phyloP scores from a whole-genome alignment of 768 basidiomycete species.

The Rossbeevera mucosa region DNA sequence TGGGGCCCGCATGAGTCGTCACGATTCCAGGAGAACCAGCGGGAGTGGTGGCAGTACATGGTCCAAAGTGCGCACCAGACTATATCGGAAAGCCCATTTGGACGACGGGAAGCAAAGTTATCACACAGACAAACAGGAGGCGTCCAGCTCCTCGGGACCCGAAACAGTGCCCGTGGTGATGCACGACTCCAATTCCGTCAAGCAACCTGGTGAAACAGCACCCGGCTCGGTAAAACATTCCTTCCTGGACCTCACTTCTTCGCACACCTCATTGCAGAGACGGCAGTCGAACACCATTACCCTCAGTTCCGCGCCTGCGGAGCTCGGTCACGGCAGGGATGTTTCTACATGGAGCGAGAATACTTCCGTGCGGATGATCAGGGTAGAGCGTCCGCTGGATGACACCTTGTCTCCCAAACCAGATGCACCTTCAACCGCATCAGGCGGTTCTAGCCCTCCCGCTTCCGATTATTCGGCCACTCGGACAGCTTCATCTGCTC shows the following conservation, averaged over 20 bases:
- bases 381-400: conserved; percentile 19
- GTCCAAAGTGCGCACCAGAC: conserved; percentile 29
- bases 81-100: conserved; percentile 29
- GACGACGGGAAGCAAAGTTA: conserved; percentile 25
- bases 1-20: conserved; percentile 12
- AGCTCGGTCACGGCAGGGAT: conserved; percentile 20
- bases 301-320: conserved; percentile 25
- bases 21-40: conserved; percentile 21
- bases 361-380: conserved; percentile 15
- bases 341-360: conserved; percentile 15
- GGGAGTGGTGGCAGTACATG: conserved; percentile 26
- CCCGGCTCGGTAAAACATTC: conserved; percentile 32
- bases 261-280: conserved; percentile 18
- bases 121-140: conserved; percentile 15
- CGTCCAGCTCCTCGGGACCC: conserved; percentile 22
- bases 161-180: conserved; percentile 31
- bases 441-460: conserved; percentile 27
- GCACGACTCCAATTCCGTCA: conserved; percentile 19
- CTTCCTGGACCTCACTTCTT: conserved; percentile 30
- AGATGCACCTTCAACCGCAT: conserved; percentile 32
- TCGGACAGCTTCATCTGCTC: conserved; percentile 14
- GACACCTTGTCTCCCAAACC: conserved; percentile 18
- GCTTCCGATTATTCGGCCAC: conserved; percentile 24
- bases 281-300: conserved; percentile 26
- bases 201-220: conserved; percentile 18